Evolutionary conservation across 305 asterid genomes (phyloP), one percentile per base, ranked within the genome.

Genomic region (Stenogyne calaminthoides): DNA sequence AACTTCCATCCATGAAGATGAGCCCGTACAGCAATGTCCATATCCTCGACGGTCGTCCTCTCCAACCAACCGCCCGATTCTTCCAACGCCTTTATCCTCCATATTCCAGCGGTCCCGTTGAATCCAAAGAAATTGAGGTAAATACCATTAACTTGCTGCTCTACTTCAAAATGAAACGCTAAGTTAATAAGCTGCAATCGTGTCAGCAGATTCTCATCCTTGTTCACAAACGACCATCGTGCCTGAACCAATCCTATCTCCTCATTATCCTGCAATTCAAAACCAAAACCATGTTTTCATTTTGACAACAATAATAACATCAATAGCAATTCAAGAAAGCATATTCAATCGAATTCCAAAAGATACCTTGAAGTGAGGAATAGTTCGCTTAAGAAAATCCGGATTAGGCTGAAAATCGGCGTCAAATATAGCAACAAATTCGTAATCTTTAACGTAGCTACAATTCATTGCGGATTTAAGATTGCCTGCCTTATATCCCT

Each of bases 11-110:
- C 97, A 59, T 85, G 95, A 15, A 91, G 90, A 83, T 91, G 97
- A 11, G 97, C 97, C 0, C 96, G 87, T 12, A 91, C 97, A 22
- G 96, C 97, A 72, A 91, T 89, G 63, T 91, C 97, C 97, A 91
- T 91, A 75, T 89, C 97, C 83, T 91, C 97, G 0, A 93, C 98
- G 0, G 97, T 93, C 3, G 98, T 93, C 76, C 98, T 83, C 78
- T 93, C 98, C 84, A 91, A 80, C 98, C 98, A 93, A 5, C 98
- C 98, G 9, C 98, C 98, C 5, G 98, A 93, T 63, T 89, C 97
- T 79, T 89, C 97, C 83, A 93, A 83, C 0, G 98, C 96, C 77
- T 91, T 93, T 3, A 93, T 89, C 83, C 98, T 88, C 98, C 98
- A 93, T 15, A 93, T 88, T 3, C 98, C 98, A 2, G 97, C 98